These are phyloP conservation scores for Puccinia coronata DNA, from an alignment of 1,284 basidiomycete species.

Conservation along the genomic window DNA sequence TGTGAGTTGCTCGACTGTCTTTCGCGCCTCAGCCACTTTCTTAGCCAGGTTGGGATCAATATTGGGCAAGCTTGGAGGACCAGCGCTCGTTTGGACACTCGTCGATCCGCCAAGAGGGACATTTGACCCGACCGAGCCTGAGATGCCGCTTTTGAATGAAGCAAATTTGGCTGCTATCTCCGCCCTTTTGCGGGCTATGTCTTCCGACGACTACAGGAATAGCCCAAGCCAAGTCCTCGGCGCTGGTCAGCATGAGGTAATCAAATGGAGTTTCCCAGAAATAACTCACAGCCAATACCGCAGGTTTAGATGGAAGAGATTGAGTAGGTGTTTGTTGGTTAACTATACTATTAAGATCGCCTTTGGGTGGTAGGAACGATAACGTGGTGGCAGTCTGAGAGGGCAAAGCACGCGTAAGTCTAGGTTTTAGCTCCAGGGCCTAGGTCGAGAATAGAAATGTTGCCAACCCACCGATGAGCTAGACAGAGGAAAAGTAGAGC, in stretches of 20 bases:
- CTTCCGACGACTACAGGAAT: constrained; percentile 29
- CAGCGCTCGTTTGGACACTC: background rate
- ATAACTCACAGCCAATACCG: constrained; percentile 33
- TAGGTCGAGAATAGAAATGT: background rate
- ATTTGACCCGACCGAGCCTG: background rate
- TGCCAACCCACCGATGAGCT: constrained; percentile 42
- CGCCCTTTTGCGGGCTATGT: constrained; percentile 46
- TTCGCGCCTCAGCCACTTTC: constrained; percentile 48
- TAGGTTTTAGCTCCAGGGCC: background rate
- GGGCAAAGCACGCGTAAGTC: background rate
- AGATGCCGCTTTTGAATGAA: constrained; percentile 28
- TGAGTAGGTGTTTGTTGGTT: constrained; percentile 28
- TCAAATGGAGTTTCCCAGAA: background rate
- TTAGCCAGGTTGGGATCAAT: constrained; percentile 46
- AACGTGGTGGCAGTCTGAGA: constrained; percentile 15
- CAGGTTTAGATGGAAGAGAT: constrained; percentile 33
- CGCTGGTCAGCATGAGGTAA: background rate
- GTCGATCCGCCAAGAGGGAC: background rate
- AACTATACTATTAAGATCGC: constrained; percentile 35
- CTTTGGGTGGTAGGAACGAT: constrained; percentile 49
- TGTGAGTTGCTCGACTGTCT: constrained; percentile 43
- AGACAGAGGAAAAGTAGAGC: background rate
- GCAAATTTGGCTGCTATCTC: constrained; percentile 48
- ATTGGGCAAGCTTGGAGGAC: constrained; percentile 22
- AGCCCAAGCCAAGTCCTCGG: background rate